Percentiles rank a stretch among this genome's conserved stretches.
Evolutionary conservation across 2,329 filamentous ascomycete genomes (phyloP).

Genomic region (Fusarium pseudocircinatum): DNA sequence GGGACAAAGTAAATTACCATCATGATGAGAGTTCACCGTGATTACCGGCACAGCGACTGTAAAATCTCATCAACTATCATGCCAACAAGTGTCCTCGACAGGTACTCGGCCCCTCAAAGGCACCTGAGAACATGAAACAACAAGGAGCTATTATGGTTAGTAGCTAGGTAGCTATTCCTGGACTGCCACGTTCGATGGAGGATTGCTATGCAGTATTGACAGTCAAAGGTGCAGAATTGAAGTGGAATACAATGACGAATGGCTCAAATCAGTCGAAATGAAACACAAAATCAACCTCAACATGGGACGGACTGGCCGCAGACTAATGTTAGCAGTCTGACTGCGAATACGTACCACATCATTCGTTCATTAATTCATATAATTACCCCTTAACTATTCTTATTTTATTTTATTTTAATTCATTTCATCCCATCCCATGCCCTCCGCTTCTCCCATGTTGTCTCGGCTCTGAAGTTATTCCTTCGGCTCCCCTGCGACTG

Average conservation of each 20-base stretch:
- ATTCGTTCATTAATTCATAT: neutral
- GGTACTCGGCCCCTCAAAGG: neutral
- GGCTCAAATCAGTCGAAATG: constrained; percentile 11
- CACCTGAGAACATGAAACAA: constrained; percentile 28
- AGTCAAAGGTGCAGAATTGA: neutral
- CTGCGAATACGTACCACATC: constrained; percentile 7
- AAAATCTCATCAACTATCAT: neutral
- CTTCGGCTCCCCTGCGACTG: neutral
- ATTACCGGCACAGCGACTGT: constrained; percentile 14
- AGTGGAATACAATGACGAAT: neutral
- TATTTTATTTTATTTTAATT: neutral
- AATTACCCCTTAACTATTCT: constrained; percentile 6
- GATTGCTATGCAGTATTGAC: constrained; percentile 6
- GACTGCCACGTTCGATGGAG: constrained; percentile 15
- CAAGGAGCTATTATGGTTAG: constrained; percentile 2
- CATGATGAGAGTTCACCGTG: constrained; percentile 28
- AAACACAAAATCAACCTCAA: constrained; percentile 21
- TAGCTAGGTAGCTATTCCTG: neutral
- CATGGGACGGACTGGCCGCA: constrained; percentile 25
- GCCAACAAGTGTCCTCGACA: constrained; percentile 22
- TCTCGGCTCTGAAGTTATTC: constrained; percentile 4
- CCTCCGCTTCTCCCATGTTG: neutral
- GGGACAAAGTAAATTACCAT: constrained; percentile 31
- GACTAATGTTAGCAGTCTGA: constrained; percentile 2
- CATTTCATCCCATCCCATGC: neutral